Conservation (phyloP, 768 basidiomycete genomes). For the Tricholoma hemisulphureum region DNA sequence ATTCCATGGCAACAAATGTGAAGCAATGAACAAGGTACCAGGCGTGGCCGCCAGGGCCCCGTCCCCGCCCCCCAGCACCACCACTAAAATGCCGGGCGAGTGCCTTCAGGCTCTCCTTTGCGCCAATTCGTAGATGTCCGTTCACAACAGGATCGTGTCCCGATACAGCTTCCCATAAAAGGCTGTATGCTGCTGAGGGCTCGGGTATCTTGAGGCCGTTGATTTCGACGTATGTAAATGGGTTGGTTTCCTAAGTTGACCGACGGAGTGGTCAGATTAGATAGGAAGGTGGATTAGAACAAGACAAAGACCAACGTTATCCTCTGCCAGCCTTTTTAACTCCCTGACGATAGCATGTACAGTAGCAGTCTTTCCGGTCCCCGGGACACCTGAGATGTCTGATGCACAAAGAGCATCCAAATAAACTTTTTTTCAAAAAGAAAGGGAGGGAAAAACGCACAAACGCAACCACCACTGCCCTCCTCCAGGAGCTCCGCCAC, state of each 20-base stretch:
- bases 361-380: conserved; percentile 98
- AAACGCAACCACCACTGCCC: conserved; percentile 93
- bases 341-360: conserved; percentile 91
- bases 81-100: conserved; percentile 77
- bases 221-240: conserved; percentile 96
- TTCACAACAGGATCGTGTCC: conserved; percentile 66
- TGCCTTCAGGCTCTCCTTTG: conserved; percentile 80
- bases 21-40: conserved; percentile 62
- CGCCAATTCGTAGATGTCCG: conserved; percentile 62
- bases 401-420: background rate
- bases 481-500: conserved; percentile 88
- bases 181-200: conserved; percentile 85
- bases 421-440: conserved; percentile 6
- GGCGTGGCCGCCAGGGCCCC: conserved; percentile 82
- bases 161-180: conserved; percentile 92
- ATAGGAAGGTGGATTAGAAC: background rate
- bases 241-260: conserved; percentile 73
- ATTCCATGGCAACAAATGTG: background rate
- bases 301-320: conserved; percentile 50
- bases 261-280: conserved; percentile 3
- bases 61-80: conserved; percentile 38
- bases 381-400: conserved; percentile 99
- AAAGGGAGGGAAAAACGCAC: conserved; percentile 45
- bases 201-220: conserved; percentile 94
- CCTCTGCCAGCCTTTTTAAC: conserved; percentile 83